Evolutionary conservation across 2,329 filamentous ascomycete genomes (phyloP).

Genomic region (Pezicula radicicola): DNA sequence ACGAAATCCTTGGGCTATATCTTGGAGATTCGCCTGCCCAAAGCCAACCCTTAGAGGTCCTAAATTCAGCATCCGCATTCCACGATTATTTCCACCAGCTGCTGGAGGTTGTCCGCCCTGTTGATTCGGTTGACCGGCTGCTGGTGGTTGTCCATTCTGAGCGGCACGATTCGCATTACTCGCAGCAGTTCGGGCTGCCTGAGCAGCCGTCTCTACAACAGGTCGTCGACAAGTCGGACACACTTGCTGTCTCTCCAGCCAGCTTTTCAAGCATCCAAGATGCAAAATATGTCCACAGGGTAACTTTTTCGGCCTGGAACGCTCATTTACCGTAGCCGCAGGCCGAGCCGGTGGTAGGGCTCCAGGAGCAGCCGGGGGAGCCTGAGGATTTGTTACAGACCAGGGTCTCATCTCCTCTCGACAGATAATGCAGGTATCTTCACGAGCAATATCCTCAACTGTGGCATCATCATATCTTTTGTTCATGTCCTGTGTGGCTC

Average conservation of each 20-base stretch:
- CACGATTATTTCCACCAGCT: conserved; percentile 29
- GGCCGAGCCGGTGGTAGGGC: conserved; percentile 30
- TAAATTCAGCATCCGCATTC: conserved; percentile 65
- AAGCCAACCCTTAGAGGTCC: conserved; percentile 75
- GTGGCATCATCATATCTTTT: conserved; percentile 86
- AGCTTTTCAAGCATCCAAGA: conserved; percentile 90
- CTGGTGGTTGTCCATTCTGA: conserved; percentile 24
- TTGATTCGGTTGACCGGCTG: conserved; percentile 34
- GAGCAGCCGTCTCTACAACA: conserved; percentile 53
- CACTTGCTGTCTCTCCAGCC: conserved; percentile 95
- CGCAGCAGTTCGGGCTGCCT: conserved; percentile 27
- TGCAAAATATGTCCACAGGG: conserved; percentile 96
- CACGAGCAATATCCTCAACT: conserved; percentile 75
- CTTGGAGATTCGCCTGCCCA: conserved; percentile 61
- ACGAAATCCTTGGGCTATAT: conserved; percentile 64
- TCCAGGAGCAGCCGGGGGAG: conserved; percentile 31
- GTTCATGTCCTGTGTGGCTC: conserved; percentile 93
- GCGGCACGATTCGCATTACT: conserved; percentile 22
- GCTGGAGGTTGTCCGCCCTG: conserved; percentile 27
- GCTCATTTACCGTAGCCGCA: conserved; percentile 62
- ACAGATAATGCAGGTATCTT: conserved; percentile 97
- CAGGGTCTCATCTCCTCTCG: conserved; percentile 92
- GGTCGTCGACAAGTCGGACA: conserved; percentile 91
- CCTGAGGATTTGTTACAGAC: conserved; percentile 46
- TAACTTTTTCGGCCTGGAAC: conserved; percentile 88